Conservation (phyloP, 257 asterid species). For the Apocynum venetum region DNA sequence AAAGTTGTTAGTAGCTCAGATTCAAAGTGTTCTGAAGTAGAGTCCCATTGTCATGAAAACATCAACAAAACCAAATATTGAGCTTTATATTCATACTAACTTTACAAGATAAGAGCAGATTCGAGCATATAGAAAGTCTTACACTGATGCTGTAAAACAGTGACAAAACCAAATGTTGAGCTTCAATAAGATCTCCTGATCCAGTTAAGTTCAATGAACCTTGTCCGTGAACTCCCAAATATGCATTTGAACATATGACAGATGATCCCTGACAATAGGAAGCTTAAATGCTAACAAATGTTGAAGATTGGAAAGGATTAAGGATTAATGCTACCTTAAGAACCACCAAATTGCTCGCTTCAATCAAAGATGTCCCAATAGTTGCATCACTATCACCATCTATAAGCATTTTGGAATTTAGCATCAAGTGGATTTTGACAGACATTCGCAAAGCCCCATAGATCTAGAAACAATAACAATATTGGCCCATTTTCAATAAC, state of each 20-base stretch:
- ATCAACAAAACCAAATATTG: not conserved
- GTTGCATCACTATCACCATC: constrained; percentile 64
- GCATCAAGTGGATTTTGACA: constrained; percentile 86
- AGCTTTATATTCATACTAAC: not conserved
- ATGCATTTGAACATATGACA: constrained; percentile 76
- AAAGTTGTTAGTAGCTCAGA: not conserved
- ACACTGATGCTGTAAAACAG: constrained; percentile 80
- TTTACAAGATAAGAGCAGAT: constrained; percentile 17
- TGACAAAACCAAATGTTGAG: constrained; percentile 84
- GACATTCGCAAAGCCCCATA: constrained; percentile 93
- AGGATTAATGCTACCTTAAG: constrained; percentile 55
- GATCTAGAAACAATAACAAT: constrained; percentile 45
- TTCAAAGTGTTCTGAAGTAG: not conserved
- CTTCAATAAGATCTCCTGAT: constrained; percentile 84
- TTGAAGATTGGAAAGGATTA: not conserved
- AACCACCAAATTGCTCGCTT: constrained; percentile 85
- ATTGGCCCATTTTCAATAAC: constrained; percentile 24
- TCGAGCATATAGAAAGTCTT: constrained; percentile 29
- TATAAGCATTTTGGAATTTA: constrained; percentile 74
- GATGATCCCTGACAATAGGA: constrained; percentile 68
- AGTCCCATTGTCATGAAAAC: not conserved
- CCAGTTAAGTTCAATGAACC: constrained; percentile 91
- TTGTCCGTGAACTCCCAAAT: constrained; percentile 92
- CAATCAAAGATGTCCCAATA: constrained; percentile 81
- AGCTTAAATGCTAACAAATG: constrained; percentile 14